phyloP scores from a whole-genome alignment of 768 basidiomycete genomes.

The Tulasnella sp. region DNA sequence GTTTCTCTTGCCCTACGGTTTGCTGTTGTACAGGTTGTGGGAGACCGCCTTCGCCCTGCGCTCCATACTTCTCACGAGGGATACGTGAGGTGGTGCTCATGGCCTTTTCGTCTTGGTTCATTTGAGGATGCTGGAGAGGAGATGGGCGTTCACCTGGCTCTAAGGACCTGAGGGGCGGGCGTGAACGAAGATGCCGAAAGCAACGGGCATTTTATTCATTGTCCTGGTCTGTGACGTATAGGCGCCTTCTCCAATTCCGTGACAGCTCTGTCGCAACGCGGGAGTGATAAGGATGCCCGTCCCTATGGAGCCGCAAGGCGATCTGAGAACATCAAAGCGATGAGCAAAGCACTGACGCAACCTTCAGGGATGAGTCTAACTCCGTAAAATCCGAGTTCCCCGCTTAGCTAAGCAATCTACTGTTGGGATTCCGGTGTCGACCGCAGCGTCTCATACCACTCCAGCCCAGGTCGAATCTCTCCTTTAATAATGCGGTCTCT shows the following conservation, averaged over 20 bases:
- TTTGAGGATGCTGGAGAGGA: background rate
- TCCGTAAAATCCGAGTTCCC: background rate
- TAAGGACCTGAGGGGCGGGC: background rate
- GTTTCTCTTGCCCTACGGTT: background rate
- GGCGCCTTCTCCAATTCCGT: too few relatives aligned
- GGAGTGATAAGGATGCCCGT: background rate
- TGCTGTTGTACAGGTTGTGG: background rate
- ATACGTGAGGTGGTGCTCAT: background rate
- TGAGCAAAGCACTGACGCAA: background rate
- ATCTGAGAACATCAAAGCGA: background rate
- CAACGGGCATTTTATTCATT: too few relatives aligned
- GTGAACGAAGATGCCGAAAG: too few relatives aligned
- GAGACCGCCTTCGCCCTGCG: background rate
- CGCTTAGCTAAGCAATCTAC: constrained; percentile 2
- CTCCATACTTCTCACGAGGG: background rate
- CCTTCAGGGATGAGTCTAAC: background rate
- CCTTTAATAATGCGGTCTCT: background rate
- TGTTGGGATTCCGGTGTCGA: constrained; percentile 3
- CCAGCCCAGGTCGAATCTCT: constrained; percentile 2
- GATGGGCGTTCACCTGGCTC: background rate
- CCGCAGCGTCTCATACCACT: constrained; percentile 7
- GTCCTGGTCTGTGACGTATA: too few relatives aligned
- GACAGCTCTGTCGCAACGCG: too few relatives aligned
- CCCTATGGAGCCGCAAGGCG: background rate
- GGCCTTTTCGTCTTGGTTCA: background rate